Conservation (phyloP, 2,329 filamentous ascomycete genomes). For the Aspergillus pseudoviridinutans region DNA sequence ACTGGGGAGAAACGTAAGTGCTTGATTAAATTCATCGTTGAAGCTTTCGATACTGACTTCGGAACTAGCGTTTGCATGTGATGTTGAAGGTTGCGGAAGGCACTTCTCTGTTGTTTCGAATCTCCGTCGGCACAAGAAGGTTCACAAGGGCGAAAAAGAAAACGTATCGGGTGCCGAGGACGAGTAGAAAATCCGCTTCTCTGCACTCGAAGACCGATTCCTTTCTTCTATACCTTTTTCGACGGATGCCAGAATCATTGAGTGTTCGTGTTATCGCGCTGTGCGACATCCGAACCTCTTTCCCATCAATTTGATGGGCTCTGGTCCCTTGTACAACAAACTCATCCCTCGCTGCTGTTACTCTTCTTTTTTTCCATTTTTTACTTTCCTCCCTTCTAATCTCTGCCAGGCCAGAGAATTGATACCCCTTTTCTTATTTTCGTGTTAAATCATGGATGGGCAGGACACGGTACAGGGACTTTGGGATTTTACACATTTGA, state of each 20-base stretch:
- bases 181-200: constrained; percentile 25
- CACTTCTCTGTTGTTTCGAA: constrained; percentile 98
- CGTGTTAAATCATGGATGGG: constrained; percentile 15
- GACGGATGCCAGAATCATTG: constrained; percentile 4
- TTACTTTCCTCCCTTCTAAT: constrained; percentile 12
- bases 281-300: constrained; percentile 8
- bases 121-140: constrained; percentile 87
- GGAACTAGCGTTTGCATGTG: constrained; percentile 77
- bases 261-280: constrained; percentile 8
- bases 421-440: constrained; percentile 23
- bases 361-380: constrained; percentile 7
- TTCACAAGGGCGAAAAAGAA: constrained; percentile 68
- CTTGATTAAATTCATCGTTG: neutral
- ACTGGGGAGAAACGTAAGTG: constrained; percentile 95
- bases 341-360: constrained; percentile 9
- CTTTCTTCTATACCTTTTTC: constrained; percentile 13
- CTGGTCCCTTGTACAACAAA: constrained; percentile 30
- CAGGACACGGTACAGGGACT: constrained; percentile 18
- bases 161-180: constrained; percentile 39
- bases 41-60: constrained; percentile 16
- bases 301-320: neutral
- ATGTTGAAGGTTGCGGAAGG: constrained; percentile 89
- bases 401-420: constrained; percentile 22
- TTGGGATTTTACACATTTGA: constrained; percentile 16
- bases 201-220: constrained; percentile 1